A percentile compares a stretch with the other conserved stretches of the same genome.
These are phyloP conservation scores for Pestalotiopsis sp. DNA, from an alignment of 2,329 filamentous ascomycete species.

Conservation along the genomic window DNA sequence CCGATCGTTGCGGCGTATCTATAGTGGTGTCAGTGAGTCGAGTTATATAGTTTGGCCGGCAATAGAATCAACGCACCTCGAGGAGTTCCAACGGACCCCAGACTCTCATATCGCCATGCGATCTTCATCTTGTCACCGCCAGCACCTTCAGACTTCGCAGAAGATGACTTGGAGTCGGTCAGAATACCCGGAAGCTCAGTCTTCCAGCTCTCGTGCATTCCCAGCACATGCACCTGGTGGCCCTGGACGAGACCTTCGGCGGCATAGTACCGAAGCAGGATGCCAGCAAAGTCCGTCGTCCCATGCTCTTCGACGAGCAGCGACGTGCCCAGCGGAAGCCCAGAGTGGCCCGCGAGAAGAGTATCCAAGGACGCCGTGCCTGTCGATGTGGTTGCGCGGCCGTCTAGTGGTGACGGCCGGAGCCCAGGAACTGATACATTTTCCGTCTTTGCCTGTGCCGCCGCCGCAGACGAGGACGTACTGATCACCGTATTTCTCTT, in stretches of 20 bases:
- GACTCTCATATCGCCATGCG: constrained; percentile 91
- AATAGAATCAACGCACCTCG: constrained; percentile 57
- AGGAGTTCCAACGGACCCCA: constrained; percentile 70
- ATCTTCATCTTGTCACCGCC: constrained; percentile 90
- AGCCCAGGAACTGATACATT: constrained; percentile 52
- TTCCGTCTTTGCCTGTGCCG: constrained; percentile 36
- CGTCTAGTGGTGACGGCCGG: constrained; percentile 86
- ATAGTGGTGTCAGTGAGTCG: constrained; percentile 16
- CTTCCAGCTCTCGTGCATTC: constrained; percentile 78
- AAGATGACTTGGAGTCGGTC: constrained; percentile 39
- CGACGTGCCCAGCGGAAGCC: constrained; percentile 79
- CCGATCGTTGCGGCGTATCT: constrained; percentile 26
- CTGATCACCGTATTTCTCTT: constrained; percentile 59
- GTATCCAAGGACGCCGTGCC: constrained; percentile 85
- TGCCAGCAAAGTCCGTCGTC: constrained; percentile 90
- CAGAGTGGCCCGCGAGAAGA: constrained; percentile 83
- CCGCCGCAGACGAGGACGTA: constrained; percentile 32
- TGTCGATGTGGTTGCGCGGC: constrained; percentile 86
- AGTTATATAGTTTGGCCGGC: neutral
- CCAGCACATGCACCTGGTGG: constrained; percentile 85
- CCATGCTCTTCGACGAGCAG: constrained; percentile 85
- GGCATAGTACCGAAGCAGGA: constrained; percentile 84
- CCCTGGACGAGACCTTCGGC: constrained; percentile 92
- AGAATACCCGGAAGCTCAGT: constrained; percentile 79
- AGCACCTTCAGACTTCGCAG: constrained; percentile 37